Evolutionary conservation across 2,329 filamentous ascomycete genomes (phyloP), one percentile per base, ranked within the genome.

Genomic region (Grosmannia huntii): DNA sequence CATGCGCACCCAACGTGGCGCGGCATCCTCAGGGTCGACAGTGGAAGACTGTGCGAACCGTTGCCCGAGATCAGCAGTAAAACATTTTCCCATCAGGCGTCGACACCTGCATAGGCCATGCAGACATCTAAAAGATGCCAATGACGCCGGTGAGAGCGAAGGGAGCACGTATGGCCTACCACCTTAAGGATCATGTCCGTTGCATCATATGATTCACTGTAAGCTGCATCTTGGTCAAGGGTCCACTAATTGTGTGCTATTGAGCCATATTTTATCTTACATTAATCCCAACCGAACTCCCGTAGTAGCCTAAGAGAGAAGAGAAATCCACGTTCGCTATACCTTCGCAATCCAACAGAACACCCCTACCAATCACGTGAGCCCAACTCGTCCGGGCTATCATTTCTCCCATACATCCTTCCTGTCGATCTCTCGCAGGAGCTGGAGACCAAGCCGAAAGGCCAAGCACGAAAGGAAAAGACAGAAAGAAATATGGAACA

Each of bases 401-500:
- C 36, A 36, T 21, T 46, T 10, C n/a, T 46, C 44, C 19, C 44
- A 23, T n/a, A 21, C 9, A 10, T 33, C 33, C 33, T 38, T 12
- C 33, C 21, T 23, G 48, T 10, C 11, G 19, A 9, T 2, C 51
- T n/a, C 36, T 38, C 36, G 14, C 36, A 9, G 3, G 33, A 11
- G 33, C 33, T 14, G 33, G 12, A 38, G 36, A 38, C 36, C 5
- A 38, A 4, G 4, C 9, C 16, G 50, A 44, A 60, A 51, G 66
- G 60, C 62, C 59, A 58, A 63, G 63, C 57, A 60, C 50, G 59
- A 62, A 61, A 65, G 60, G 60, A 61, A 64, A 63, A 64, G 61
- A 62, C 66, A 68, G 70, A 69, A 67, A 38, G 69, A 70, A 72
- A 66, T 66, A 71, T 73, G 72, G 68, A 72, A 77, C 80, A 84